These are phyloP conservation scores for Hortaea sp. DNA, from an alignment of 2,329 filamentous ascomycete species.

Conservation along the genomic window DNA sequence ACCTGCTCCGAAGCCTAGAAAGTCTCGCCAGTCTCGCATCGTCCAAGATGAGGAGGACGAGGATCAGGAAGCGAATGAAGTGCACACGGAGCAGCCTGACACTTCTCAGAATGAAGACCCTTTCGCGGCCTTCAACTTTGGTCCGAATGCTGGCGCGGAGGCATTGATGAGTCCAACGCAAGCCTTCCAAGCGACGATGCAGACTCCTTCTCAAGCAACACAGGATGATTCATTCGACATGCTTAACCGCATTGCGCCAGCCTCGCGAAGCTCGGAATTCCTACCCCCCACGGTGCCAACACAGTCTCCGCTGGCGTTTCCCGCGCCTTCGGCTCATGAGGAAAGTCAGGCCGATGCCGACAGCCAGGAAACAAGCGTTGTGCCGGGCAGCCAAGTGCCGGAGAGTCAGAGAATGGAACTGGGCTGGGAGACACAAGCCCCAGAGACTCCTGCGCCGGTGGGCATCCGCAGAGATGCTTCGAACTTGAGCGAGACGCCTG, in stretches of 20 bases:
- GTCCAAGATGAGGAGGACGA: conserved; percentile 27
- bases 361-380: background rate
- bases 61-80: conserved; percentile 14
- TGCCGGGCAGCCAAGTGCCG: conserved; percentile 9
- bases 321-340: background rate
- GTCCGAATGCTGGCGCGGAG: conserved; percentile 9
- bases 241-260: conserved; percentile 23
- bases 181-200: conserved; percentile 27
- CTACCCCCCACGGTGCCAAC: conserved; percentile 14
- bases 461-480: conserved; percentile 15
- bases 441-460: conserved; percentile 22
- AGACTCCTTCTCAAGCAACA: conserved; percentile 23
- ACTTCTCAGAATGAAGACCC: conserved; percentile 10
- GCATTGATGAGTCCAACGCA: conserved; percentile 25
- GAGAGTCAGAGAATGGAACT: conserved; percentile 28
- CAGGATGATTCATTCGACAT: conserved; percentile 35
- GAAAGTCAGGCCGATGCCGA: conserved; percentile 2
- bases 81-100: background rate
- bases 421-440: conserved; percentile 22
- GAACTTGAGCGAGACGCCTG: conserved; percentile 21
- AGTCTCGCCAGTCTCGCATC: conserved; percentile 21
- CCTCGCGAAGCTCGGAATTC: conserved; percentile 11
- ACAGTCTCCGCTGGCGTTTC: conserved; percentile 1
- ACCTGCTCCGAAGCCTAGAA: conserved; percentile 8
- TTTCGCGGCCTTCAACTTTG: conserved; percentile 25